phyloP scores from a whole-genome alignment of 192 early-diverging fungal species.

The Coemansia sp. region DNA sequence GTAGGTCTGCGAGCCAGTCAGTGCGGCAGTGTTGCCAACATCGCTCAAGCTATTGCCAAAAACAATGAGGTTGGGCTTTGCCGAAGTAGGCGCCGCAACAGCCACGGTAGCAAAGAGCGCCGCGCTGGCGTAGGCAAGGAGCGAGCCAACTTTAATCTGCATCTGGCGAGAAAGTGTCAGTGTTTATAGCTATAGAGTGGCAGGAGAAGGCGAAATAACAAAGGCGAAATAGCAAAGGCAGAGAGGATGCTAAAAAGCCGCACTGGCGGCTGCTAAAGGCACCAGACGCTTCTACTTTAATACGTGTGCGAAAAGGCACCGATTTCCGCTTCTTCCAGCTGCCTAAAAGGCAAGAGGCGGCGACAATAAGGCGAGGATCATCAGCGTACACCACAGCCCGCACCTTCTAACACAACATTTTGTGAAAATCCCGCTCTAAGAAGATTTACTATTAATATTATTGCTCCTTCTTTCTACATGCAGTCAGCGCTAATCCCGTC shows the following conservation, averaged over 20 bases:
- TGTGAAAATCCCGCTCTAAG: neutral
- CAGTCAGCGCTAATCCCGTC: neutral
- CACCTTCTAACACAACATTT: neutral
- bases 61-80: conserved; percentile 34
- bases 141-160: conserved; percentile 7
- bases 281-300: neutral
- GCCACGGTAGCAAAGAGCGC: conserved; percentile 17
- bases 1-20: conserved; percentile 6
- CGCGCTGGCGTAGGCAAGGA: conserved; percentile 18
- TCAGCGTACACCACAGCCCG: neutral
- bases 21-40: conserved; percentile 21
- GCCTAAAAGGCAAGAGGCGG: neutral
- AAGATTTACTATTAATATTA: neutral
- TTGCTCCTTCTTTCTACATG: neutral
- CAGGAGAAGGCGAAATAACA: neutral
- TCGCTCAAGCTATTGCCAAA: conserved; percentile 49
- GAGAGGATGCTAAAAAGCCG: no score
- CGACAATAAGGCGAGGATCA: conserved; percentile 1
- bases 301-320: neutral
- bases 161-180: neutral
- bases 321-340: no score
- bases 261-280: no score
- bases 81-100: conserved; percentile 24
- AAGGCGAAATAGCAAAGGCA: neutral
- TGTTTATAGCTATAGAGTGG: neutral